phyloP scores from a whole-genome alignment of 305 asterid genomes.

The Nicotiana rustica region DNA sequence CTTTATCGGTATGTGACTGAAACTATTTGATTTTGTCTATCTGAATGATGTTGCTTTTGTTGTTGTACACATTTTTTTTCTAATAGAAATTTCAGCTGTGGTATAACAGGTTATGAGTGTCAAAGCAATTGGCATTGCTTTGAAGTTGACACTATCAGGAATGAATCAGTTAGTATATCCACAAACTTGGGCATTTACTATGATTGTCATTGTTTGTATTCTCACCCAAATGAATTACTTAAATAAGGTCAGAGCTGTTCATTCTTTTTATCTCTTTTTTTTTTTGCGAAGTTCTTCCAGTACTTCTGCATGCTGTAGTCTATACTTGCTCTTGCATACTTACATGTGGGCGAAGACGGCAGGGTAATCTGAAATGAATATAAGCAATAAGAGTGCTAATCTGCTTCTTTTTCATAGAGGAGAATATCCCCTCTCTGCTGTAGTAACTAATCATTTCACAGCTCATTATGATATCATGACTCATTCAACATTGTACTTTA shows the following conservation, averaged over 20 bases:
- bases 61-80: background rate
- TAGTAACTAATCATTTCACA: conserved; percentile 12
- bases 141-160: conserved; percentile 94
- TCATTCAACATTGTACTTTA: background rate
- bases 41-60: background rate
- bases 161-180: conserved; percentile 90
- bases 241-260: conserved; percentile 66
- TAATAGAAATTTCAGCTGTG: conserved; percentile 21
- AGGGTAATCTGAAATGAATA: background rate
- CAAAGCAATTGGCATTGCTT: conserved; percentile 95
- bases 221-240: conserved; percentile 96
- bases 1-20: conserved; percentile 79
- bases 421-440: background rate
- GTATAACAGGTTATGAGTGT: conserved; percentile 95
- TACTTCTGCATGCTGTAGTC: background rate
- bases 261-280: background rate
- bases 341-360: too few species aligned
- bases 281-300: background rate
- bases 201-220: conserved; percentile 73
- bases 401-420: conserved; percentile 10
- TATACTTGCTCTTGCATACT: background rate
- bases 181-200: conserved; percentile 91
- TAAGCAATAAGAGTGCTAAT: conserved; percentile 10
- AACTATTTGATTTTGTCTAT: conserved; percentile 31
- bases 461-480: background rate